Percentiles rank a stretch among this genome's conserved stretches.
phyloP scores from a whole-genome alignment of 164 flowering plant genomes.

The Dillenia turbinata region DNA sequence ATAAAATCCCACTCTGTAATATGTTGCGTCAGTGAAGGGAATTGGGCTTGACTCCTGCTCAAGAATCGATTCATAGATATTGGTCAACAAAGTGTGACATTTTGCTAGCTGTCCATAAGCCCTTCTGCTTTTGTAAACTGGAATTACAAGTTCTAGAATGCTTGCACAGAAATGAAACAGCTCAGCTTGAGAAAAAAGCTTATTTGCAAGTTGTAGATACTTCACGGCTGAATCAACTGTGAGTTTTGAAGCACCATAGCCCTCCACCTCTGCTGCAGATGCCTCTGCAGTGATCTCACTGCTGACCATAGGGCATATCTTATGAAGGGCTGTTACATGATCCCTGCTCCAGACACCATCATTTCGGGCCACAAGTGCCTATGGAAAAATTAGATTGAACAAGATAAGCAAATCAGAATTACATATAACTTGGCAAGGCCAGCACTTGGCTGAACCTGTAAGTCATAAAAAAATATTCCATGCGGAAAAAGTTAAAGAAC shows the following conservation, averaged over 20 bases:
- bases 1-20: conserved; percentile 94
- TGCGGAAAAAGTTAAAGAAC: too few relatives aligned
- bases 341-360: conserved; percentile 96
- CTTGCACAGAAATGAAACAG: conserved; percentile 94
- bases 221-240: conserved; percentile 99
- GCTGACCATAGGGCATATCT: conserved; percentile 95
- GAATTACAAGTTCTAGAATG: conserved; percentile 93
- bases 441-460: neutral
- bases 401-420: conserved; percentile 3
- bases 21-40: conserved; percentile 94
- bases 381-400: neutral
- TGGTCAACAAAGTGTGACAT: conserved; percentile 89
- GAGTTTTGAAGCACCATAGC: conserved; percentile 98
- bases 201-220: conserved; percentile 93
- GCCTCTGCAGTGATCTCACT: conserved; percentile 80
- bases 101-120: conserved; percentile 96
- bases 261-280: conserved; percentile 98
- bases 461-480: too few relatives aligned
- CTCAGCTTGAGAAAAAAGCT: conserved; percentile 97
- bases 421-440: neutral
- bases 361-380: conserved; percentile 97
- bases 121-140: conserved; percentile 92
- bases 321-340: conserved; percentile 74
- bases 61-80: conserved; percentile 90
- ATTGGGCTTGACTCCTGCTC: conserved; percentile 98